phyloP scores from a whole-genome alignment of 768 basidiomycete genomes.

The Auricularia sp. region DNA sequence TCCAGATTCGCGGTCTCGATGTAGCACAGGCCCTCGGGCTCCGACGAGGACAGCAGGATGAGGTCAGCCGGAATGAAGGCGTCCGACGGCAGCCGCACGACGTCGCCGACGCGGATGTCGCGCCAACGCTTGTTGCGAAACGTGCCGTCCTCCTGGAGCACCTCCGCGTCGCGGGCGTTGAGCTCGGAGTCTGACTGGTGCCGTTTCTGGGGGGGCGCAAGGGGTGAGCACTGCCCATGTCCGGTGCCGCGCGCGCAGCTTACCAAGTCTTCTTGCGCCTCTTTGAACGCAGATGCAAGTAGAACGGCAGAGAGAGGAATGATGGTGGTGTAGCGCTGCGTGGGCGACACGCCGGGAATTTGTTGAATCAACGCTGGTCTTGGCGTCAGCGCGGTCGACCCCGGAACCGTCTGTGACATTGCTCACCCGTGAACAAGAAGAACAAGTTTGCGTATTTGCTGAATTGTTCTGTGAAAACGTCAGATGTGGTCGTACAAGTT shows the following conservation, averaged over 20 bases:
- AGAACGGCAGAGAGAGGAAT: conserved; percentile 80
- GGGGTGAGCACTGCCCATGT: neutral
- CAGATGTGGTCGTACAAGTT: neutral
- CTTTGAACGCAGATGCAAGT: conserved; percentile 91
- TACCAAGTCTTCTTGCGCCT: conserved; percentile 88
- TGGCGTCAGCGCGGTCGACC: too few relatives aligned
- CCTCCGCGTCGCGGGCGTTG: conserved; percentile 73
- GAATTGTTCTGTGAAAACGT: conserved; percentile 71
- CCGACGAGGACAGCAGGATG: conserved; percentile 76
- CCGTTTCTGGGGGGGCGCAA: conserved; percentile 49
- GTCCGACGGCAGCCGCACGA: conserved; percentile 82
- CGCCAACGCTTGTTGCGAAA: conserved; percentile 81
- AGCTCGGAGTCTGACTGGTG: conserved; percentile 91
- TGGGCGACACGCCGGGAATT: conserved; percentile 95
- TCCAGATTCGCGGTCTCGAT: conserved; percentile 97
- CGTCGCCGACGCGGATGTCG: conserved; percentile 81
- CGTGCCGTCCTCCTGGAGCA: conserved; percentile 43
- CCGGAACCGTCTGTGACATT: too few relatives aligned
- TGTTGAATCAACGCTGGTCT: conserved; percentile 78
- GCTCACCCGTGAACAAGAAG: conserved; percentile 78
- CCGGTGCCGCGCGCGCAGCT: conserved; percentile 20
- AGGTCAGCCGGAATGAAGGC: conserved; percentile 96
- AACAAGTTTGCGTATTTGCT: conserved; percentile 98
- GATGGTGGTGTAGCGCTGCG: conserved; percentile 91
- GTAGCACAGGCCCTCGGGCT: conserved; percentile 95